Evolutionary conservation across 1,139 yeast species (phyloP).

Genomic region (Saccharomyces hybrid): DNA sequence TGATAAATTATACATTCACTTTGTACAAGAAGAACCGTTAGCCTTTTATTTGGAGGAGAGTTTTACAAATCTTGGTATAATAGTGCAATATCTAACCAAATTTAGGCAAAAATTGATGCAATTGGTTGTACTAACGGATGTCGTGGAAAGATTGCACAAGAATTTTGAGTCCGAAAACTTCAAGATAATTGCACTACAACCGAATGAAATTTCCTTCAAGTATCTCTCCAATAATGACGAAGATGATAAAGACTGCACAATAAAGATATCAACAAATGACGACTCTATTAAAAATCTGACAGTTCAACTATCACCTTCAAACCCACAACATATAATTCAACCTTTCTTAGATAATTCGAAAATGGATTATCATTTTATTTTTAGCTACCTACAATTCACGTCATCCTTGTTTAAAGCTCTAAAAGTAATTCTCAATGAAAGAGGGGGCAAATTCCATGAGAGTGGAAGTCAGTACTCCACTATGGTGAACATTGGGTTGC

Average conservation of each 20-base stretch:
- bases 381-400: constrained; percentile 32
- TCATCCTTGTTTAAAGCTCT: constrained; percentile 27
- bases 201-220: constrained; percentile 32
- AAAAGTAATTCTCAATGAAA: constrained; percentile 16
- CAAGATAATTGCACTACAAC: constrained; percentile 27
- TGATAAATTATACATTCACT: constrained; percentile 26
- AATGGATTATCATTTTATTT: constrained; percentile 29
- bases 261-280: constrained; percentile 26
- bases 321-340: constrained; percentile 32
- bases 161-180: constrained; percentile 30
- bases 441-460: constrained; percentile 4
- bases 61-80: constrained; percentile 24
- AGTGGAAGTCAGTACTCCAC: constrained; percentile 9
- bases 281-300: constrained; percentile 26
- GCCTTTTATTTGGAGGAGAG: constrained; percentile 27
- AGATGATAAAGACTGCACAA: constrained; percentile 29
- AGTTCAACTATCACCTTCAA: constrained; percentile 27
- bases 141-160: constrained; percentile 29
- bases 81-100: constrained; percentile 25
- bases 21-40: constrained; percentile 22
- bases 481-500: constrained; percentile 23
- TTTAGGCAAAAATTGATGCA: constrained; percentile 31
- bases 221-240: constrained; percentile 22
- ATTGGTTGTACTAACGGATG: constrained; percentile 30
- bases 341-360: constrained; percentile 26